Evolutionary conservation across 495 filamentous ascomycete species (phyloP), one percentile per base, ranked within the genome.

Genomic region (Xylaria longipes): DNA sequence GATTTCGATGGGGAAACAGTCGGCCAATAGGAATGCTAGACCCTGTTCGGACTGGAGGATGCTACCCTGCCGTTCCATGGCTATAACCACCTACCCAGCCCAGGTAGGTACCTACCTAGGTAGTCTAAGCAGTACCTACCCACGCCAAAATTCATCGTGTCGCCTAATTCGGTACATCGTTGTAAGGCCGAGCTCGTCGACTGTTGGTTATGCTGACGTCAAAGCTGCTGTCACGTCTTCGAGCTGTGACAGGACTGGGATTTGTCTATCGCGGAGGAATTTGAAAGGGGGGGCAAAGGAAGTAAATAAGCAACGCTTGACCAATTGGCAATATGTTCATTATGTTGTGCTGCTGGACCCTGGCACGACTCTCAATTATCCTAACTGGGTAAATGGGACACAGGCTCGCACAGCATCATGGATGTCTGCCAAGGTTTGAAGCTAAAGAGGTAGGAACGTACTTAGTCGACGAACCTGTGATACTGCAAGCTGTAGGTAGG

Each of bases 21-120:
- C 31, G 48, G 39, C 69, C 69, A 71, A 71, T 71, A 27, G 62
- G 62, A 71, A 54, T 22, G 9, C 62, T 3, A 41, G 27, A 27
- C 14, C 20, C 22, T 37, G 62, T 27, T 64, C 69, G 69, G 69
- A 50, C 69, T 66, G 54, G 61, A 65, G 25, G 69, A 66, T 58
- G 66, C 66, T 54, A 69, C 66, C 31, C 20, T 60, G 31, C 57
- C 33, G 15, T 60, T 60, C 33, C 57, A 27, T 35, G 60, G 60
- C 60, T 62, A 62, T 7, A 17, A 20, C 58, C 35, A 61, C 33
- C 58, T 41, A 61, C 31, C 57, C 11, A 15, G 43, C 11, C 11
- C 12, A 25, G 48, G 48, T 27, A 52, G 0, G n/a, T 52, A n/a
- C n/a, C n/a, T n/a, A n/a, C n/a, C n/a, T n/a, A 52, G n/a, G n/a